Evolutionary conservation across 805 yeast genomes (phyloP).

Genomic region (Lipomyces sp.): DNA sequence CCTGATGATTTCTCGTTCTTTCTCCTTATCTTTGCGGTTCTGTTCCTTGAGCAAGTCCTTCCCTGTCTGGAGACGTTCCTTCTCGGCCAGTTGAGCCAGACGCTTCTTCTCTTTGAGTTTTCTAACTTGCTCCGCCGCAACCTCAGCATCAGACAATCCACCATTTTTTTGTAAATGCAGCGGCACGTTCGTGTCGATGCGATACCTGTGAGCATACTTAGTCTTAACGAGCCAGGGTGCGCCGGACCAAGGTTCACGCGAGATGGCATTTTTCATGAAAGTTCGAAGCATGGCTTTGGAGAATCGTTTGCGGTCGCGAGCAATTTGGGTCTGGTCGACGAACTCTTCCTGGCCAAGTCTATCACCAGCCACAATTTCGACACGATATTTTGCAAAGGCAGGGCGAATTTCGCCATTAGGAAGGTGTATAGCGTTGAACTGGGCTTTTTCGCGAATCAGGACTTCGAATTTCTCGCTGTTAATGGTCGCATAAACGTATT

Average conservation of each 20-base stretch:
- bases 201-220: conserved; percentile 69
- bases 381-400: conserved; percentile 71
- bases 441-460: conserved; percentile 81
- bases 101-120: conserved; percentile 24
- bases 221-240: conserved; percentile 95
- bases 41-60: conserved; percentile 20
- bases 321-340: conserved; percentile 72
- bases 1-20: conserved; percentile 13
- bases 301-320: conserved; percentile 82
- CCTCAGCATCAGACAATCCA: conserved; percentile 29
- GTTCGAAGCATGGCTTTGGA: conserved; percentile 90
- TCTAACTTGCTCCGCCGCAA: conserved; percentile 28
- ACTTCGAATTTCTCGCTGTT: conserved; percentile 56
- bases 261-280: conserved; percentile 77
- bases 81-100: conserved; percentile 19
- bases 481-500: conserved; percentile 63
- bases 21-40: conserved; percentile 19
- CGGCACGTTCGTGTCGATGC: conserved; percentile 53
- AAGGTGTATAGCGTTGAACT: conserved; percentile 52
- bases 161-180: conserved; percentile 36
- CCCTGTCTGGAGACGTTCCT: conserved; percentile 22
- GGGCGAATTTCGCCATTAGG: conserved; percentile 51
- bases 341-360: conserved; percentile 58
- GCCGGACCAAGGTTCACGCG: conserved; percentile 80
- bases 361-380: conserved; percentile 53